Percentiles rank a stretch among this genome's conserved stretches.
These are phyloP conservation scores for Protomyces gravidus DNA, from an alignment of 1,139 yeast species.

Conservation along the genomic window DNA sequence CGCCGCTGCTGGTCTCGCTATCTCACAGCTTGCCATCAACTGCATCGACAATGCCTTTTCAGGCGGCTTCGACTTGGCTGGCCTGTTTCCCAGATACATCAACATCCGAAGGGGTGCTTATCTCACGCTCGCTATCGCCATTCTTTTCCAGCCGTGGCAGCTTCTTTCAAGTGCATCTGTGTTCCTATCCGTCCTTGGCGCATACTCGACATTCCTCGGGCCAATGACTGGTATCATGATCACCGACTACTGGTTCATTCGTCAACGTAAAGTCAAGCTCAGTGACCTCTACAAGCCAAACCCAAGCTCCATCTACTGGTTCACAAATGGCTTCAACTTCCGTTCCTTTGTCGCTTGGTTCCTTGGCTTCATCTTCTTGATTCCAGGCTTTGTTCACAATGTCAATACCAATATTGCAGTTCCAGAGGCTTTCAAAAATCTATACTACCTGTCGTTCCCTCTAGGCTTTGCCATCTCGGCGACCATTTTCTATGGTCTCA, in stretches of 20 bases:
- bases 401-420: slow-evolving; percentile 7
- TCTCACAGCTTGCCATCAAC: slow-evolving; percentile 38
- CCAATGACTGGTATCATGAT: slow-evolving; percentile 41
- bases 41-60: slow-evolving; percentile 59
- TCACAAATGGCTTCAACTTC: slow-evolving; percentile 61
- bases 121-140: slow-evolving; percentile 11
- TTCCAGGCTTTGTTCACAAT: slow-evolving; percentile 50
- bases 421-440: background rate
- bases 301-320: slow-evolving; percentile 51
- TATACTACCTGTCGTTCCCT: slow-evolving; percentile 24
- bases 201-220: slow-evolving; percentile 42
- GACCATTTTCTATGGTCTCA: slow-evolving; percentile 42
- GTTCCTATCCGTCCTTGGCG: slow-evolving; percentile 40
- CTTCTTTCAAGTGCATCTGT: slow-evolving; percentile 40
- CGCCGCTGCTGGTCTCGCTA: slow-evolving; percentile 60
- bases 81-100: slow-evolving; percentile 53
- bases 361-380: slow-evolving; percentile 68
- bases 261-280: slow-evolving; percentile 46
- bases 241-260: slow-evolving; percentile 31
- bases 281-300: slow-evolving; percentile 54
- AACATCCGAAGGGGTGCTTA: slow-evolving; percentile 45
- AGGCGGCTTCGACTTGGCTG: slow-evolving; percentile 57
- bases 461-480: slow-evolving; percentile 46
- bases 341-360: slow-evolving; percentile 69
- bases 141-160: slow-evolving; percentile 41